These are phyloP conservation scores for Hypomyces rosellus DNA, from an alignment of 2,329 filamentous ascomycete species.

Conservation along the genomic window DNA sequence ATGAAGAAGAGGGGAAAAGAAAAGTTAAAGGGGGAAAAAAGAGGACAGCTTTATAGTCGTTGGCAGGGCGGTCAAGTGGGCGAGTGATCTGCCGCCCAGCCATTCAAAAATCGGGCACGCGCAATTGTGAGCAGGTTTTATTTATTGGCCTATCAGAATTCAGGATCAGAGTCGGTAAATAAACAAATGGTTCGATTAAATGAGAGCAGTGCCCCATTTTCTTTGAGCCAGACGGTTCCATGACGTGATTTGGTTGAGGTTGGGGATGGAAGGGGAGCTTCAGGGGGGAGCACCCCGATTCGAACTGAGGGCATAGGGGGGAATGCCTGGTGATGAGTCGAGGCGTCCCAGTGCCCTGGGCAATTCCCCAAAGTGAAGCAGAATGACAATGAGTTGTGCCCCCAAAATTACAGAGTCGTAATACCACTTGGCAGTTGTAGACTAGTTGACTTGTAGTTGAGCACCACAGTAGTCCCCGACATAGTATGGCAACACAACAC, in stretches of 20 bases:
- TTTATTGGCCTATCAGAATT: conserved; percentile 6
- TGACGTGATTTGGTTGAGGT: background rate
- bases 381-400: too few species aligned
- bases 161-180: background rate
- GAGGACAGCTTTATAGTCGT: background rate
- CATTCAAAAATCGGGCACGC: background rate
- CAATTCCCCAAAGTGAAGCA: too few species aligned
- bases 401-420: too few species aligned
- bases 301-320: too few species aligned
- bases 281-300: too few species aligned
- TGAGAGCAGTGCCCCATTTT: background rate
- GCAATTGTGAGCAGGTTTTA: background rate
- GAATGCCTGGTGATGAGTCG: too few species aligned
- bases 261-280: too few species aligned
- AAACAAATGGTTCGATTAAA: background rate
- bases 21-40: background rate
- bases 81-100: conserved; percentile 1
- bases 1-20: background rate
- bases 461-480: too few species aligned
- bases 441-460: too few species aligned
- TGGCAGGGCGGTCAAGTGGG: background rate
- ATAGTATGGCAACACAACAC: too few species aligned
- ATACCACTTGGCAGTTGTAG: too few species aligned
- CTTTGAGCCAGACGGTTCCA: conserved; percentile 1
- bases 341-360: too few species aligned